Conservation (phyloP, 2,329 filamentous ascomycete species). For the Myrmaecium sp. region DNA sequence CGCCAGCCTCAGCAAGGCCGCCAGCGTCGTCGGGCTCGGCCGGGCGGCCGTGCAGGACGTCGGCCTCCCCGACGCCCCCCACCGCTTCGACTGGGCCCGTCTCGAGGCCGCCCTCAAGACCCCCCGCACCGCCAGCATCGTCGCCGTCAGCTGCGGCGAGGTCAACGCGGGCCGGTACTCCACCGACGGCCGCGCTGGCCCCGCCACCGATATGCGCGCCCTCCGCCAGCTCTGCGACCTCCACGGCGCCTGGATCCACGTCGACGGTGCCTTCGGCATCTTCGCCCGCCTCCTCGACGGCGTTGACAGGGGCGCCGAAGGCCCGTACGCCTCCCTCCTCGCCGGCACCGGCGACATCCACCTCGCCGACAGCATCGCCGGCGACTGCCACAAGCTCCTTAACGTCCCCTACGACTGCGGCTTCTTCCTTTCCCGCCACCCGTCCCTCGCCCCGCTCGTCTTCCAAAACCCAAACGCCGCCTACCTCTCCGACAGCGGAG, state of each 20-base stretch:
- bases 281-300: constrained; percentile 56
- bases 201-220: constrained; percentile 43
- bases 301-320: too few species aligned
- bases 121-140: constrained; percentile 48
- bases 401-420: constrained; percentile 92
- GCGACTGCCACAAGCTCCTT: constrained; percentile 80
- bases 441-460: constrained; percentile 40
- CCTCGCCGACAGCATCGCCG: constrained; percentile 71
- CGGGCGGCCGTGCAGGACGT: constrained; percentile 49
- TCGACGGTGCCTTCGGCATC: constrained; percentile 81
- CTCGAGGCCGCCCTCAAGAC: constrained; percentile 43
- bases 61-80: constrained; percentile 36
- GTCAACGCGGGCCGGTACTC: constrained; percentile 81
- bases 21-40: constrained; percentile 66
- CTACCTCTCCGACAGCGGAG: constrained; percentile 42
- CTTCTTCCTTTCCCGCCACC: constrained; percentile 63
- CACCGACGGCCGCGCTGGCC: constrained; percentile 33
- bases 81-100: constrained; percentile 50
- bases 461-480: constrained; percentile 76
- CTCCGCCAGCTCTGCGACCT: constrained; percentile 55
- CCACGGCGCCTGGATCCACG: constrained; percentile 71
- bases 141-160: constrained; percentile 71
- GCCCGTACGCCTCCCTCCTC: constrained; percentile 40
- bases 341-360: constrained; percentile 48
- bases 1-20: constrained; percentile 70